Evolutionary conservation across 2,329 filamentous ascomycete species (phyloP).

Genomic region (Malbranchea zuffiana): DNA sequence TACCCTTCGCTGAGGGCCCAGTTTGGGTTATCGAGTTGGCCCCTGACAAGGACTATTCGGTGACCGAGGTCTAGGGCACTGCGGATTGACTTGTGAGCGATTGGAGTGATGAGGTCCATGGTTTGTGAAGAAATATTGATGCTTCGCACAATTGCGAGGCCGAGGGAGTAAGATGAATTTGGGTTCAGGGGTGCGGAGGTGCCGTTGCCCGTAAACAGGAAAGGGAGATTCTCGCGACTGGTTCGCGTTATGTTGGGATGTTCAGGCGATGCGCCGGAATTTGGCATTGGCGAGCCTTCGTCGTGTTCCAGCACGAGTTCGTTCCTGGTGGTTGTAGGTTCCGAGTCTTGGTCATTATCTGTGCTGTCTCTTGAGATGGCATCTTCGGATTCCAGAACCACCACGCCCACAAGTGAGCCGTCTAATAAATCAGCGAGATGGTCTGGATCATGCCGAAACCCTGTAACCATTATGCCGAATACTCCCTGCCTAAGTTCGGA

Average conservation of each 20-base stretch:
- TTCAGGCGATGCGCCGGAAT: slow-evolving; percentile 12
- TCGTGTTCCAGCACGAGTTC: slow-evolving; percentile 8
- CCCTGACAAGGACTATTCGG: slow-evolving; percentile 40
- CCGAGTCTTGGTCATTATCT: neutral
- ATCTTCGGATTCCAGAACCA: slow-evolving; percentile 36
- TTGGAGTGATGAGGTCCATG: slow-evolving; percentile 41
- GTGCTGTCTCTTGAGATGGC: slow-evolving; percentile 18
- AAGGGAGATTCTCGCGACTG: slow-evolving; percentile 38
- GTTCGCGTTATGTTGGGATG: slow-evolving; percentile 31
- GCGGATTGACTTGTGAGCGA: slow-evolving; percentile 24
- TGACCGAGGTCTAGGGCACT: slow-evolving; percentile 26
- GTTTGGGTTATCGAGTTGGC: slow-evolving; percentile 35
- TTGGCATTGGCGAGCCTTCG: slow-evolving; percentile 11
- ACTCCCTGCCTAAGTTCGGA: slow-evolving; percentile 36
- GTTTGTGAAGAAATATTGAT: slow-evolving; percentile 31
- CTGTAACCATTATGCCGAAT: slow-evolving; percentile 42
- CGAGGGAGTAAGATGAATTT: slow-evolving; percentile 37
- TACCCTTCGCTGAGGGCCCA: slow-evolving; percentile 38
- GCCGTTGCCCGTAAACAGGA: slow-evolving; percentile 36
- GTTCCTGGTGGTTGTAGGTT: slow-evolving; percentile 2
- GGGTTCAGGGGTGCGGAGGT: slow-evolving; percentile 39
- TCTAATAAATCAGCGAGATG: slow-evolving; percentile 43
- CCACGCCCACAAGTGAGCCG: slow-evolving; percentile 44
- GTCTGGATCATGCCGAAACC: slow-evolving; percentile 38
- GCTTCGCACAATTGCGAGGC: slow-evolving; percentile 38